A percentile compares a stretch with the other conserved stretches of the same genome.
These are phyloP conservation scores for Pulveroboletus ravenelii DNA, from an alignment of 768 basidiomycete species.

Conservation along the genomic window DNA sequence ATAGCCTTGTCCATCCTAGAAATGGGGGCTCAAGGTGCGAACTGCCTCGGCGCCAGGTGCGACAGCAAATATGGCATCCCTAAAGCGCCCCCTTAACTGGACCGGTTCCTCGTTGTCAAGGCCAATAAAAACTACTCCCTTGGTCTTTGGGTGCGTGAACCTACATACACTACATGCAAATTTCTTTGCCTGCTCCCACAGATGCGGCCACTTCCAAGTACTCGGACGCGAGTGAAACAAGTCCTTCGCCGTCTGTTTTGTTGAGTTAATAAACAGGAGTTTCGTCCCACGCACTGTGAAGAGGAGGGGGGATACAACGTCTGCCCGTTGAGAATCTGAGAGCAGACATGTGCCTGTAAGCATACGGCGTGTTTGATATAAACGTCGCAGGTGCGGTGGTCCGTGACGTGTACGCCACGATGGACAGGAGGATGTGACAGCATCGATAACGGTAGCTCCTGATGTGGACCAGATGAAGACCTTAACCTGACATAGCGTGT, in stretches of 20 bases:
- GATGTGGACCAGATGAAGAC: too few species aligned
- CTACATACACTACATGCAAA: too few species aligned
- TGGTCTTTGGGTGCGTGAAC: neutral
- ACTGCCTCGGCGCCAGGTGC: neutral
- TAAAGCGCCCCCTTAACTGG: too few species aligned
- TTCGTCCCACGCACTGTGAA: constrained; percentile 91
- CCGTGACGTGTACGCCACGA: too few species aligned
- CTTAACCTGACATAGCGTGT: too few species aligned
- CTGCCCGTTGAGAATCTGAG: neutral
- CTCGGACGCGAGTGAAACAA: neutral
- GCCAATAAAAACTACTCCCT: constrained; percentile 13
- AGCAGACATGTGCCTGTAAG: constrained; percentile 65
- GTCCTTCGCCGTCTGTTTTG: constrained; percentile 75
- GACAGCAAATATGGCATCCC: too few species aligned
- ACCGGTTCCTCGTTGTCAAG: constrained; percentile 9
- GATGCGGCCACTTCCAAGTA: neutral
- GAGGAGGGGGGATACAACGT: neutral
- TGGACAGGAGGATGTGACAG: too few species aligned
- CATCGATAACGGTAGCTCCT: too few species aligned
- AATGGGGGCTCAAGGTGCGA: constrained; percentile 4
- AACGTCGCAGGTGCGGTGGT: too few species aligned
- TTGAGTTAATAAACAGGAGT: constrained; percentile 97
- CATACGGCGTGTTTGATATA: constrained; percentile 99
- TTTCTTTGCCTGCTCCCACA: neutral
- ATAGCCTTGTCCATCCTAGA: too few species aligned